Evolutionary conservation across 805 yeast species (phyloP).

Genomic region (Candida bentonensis): DNA sequence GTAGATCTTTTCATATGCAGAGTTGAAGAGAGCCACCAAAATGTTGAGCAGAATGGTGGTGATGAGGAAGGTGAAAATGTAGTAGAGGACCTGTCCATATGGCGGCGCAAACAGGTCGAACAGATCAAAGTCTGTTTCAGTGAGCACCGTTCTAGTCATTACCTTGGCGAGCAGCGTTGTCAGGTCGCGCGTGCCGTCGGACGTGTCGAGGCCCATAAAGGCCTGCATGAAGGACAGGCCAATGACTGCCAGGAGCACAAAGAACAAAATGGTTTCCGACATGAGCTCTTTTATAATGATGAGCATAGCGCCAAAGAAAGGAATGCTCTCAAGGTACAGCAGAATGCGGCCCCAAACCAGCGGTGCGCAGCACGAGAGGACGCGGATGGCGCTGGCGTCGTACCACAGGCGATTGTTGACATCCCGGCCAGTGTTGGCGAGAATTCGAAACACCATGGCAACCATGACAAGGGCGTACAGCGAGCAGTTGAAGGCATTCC

Average conservation of each 20-base stretch:
- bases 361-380: conserved; percentile 72
- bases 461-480: conserved; percentile 43
- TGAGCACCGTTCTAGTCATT: conserved; percentile 58
- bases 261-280: conserved; percentile 75
- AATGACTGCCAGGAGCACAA: conserved; percentile 54
- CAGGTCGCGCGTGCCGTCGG: conserved; percentile 73
- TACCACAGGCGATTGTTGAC: conserved; percentile 11
- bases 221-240: conserved; percentile 78
- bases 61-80: conserved; percentile 62
- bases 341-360: conserved; percentile 73
- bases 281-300: conserved; percentile 76
- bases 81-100: conserved; percentile 67
- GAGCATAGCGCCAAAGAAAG: conserved; percentile 79
- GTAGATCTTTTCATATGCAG: conserved; percentile 68
- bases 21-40: conserved; percentile 70
- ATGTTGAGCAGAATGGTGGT: conserved; percentile 67
- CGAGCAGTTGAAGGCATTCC: conserved; percentile 64
- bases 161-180: conserved; percentile 49
- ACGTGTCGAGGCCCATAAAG: conserved; percentile 71
- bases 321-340: conserved; percentile 61
- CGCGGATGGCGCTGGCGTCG: conserved; percentile 48
- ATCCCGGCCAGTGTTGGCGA: conserved; percentile 19
- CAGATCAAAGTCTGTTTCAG: conserved; percentile 58
- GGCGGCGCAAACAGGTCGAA: conserved; percentile 70
- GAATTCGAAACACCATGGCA: conserved; percentile 42